These are phyloP conservation scores for Pelagophyceae sp. DNA, from an alignment of 352 stramenopile genomes.

Conservation along the genomic window DNA sequence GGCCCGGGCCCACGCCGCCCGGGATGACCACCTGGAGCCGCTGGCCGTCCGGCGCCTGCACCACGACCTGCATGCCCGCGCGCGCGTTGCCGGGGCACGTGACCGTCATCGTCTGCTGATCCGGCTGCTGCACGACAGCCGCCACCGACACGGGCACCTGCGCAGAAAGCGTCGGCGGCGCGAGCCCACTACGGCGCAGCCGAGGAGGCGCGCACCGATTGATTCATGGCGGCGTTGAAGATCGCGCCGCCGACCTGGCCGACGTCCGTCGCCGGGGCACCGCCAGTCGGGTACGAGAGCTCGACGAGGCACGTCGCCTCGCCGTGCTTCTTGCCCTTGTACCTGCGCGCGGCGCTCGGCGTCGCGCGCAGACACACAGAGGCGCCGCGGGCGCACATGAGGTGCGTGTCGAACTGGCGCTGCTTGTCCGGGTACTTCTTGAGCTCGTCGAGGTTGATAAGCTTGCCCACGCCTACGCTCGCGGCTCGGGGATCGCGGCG, in stretches of 20 bases:
- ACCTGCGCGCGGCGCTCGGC: no score
- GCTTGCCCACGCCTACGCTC: background rate
- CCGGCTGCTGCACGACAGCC: background rate
- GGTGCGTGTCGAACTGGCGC: background rate
- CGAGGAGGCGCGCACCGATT: no score
- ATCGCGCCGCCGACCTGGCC: background rate
- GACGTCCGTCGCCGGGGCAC: background rate
- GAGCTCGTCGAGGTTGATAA: background rate
- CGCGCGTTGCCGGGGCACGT: conserved; percentile 8
- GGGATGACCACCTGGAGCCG: conserved; percentile 10
- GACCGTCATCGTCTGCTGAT: background rate
- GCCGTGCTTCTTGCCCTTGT: conserved; percentile 16
- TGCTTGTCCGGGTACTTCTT: background rate
- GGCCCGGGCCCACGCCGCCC: background rate
- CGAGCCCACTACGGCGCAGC: no score
- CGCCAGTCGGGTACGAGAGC: background rate
- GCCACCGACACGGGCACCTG: background rate
- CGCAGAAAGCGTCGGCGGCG: background rate
- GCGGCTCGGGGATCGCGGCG: no score
- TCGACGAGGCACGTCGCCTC: background rate
- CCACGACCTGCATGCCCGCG: conserved; percentile 3
- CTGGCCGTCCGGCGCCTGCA: conserved; percentile 13
- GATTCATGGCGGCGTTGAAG: background rate
- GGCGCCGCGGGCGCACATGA: no score
- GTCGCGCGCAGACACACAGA: no score